Conservation (phyloP, 2,329 filamentous ascomycete genomes). For the Neopestalotiopsis sp. region DNA sequence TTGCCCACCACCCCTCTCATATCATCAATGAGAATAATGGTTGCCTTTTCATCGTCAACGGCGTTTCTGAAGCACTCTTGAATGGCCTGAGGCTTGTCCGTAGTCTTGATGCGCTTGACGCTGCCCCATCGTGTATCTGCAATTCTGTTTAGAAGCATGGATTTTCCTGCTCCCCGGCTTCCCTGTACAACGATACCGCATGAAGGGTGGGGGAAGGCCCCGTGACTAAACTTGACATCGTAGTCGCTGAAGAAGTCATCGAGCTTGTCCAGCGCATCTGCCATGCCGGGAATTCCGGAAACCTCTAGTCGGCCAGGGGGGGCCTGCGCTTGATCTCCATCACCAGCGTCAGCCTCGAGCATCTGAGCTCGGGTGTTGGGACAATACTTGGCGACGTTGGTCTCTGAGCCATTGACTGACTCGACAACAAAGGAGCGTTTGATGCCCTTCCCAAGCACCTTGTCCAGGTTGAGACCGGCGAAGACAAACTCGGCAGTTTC, state of each 20-base stretch:
- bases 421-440: slow-evolving; percentile 65
- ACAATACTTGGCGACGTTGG: slow-evolving; percentile 51
- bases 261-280: slow-evolving; percentile 66
- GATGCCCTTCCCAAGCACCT: slow-evolving; percentile 59
- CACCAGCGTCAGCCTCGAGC: slow-evolving; percentile 35
- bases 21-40: slow-evolving; percentile 80
- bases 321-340: slow-evolving; percentile 21
- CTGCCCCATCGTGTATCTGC: slow-evolving; percentile 73
- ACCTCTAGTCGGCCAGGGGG: slow-evolving; percentile 47
- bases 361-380: slow-evolving; percentile 45
- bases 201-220: slow-evolving; percentile 41
- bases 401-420: slow-evolving; percentile 59
- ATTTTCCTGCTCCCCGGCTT: slow-evolving; percentile 85
- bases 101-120: slow-evolving; percentile 65
- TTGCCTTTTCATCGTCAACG: slow-evolving; percentile 67
- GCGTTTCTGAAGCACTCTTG: slow-evolving; percentile 75
- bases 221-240: slow-evolving; percentile 43
- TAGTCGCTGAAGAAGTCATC: slow-evolving; percentile 70
- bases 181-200: slow-evolving; percentile 79
- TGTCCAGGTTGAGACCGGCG: slow-evolving; percentile 73
- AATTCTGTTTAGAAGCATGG: slow-evolving; percentile 72
- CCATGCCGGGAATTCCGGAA: slow-evolving; percentile 70
- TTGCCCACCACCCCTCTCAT: slow-evolving; percentile 73
- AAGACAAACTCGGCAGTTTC: slow-evolving; percentile 72
- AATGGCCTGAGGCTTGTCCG: slow-evolving; percentile 64